phyloP scores from a whole-genome alignment of 306 rosid species.

The Trifolium subterraneum region DNA sequence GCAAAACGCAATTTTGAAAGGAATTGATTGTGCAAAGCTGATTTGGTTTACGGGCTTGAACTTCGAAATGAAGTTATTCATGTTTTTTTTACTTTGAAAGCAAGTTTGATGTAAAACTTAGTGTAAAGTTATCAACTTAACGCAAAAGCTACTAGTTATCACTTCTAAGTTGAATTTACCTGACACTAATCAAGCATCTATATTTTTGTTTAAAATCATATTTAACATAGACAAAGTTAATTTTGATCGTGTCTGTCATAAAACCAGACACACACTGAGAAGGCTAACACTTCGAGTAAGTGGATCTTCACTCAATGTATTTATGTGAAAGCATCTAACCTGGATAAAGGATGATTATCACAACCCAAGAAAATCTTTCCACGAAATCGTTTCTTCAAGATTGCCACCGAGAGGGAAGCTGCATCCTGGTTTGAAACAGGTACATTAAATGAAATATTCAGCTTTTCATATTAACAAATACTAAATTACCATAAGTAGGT shows the following conservation, averaged over 20 bases:
- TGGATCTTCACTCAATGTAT: background rate
- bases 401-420: constrained; percentile 78
- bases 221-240: background rate
- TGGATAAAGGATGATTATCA: constrained; percentile 93
- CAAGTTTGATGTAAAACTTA: background rate
- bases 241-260: background rate
- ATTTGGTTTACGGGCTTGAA: background rate
- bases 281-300: background rate
- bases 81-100: constrained; percentile 5
- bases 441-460: constrained; percentile 9
- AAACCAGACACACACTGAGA: background rate
- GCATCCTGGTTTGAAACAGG: constrained; percentile 71
- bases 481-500: constrained; percentile 9
- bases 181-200: background rate
- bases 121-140: background rate
- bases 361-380: constrained; percentile 83
- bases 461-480: constrained; percentile 17
- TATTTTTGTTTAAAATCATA: background rate
- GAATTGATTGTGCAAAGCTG: background rate
- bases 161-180: background rate
- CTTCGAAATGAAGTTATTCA: background rate
- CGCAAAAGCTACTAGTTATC: background rate
- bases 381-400: constrained; percentile 71
- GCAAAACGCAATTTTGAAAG: background rate
- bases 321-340: constrained; percentile 48